phyloP scores from a whole-genome alignment of 169 alveolate species.

The Cryptosporidium xiaoi region DNA sequence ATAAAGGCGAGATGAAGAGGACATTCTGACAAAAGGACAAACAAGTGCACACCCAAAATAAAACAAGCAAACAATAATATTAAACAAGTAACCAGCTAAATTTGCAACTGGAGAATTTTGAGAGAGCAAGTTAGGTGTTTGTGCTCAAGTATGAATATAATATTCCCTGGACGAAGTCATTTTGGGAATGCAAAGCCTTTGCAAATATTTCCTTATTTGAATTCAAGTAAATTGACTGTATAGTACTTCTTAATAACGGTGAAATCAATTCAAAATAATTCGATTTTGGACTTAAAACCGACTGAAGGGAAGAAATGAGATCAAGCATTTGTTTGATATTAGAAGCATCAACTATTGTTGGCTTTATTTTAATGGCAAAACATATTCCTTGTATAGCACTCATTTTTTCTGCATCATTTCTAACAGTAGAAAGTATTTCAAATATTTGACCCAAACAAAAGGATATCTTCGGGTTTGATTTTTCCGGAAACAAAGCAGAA shows the following conservation, averaged over 20 bases:
- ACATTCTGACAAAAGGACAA: no score
- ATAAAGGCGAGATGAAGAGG: no score
- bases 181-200: slow-evolving; percentile 26
- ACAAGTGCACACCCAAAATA: no score
- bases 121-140: neutral
- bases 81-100: no score
- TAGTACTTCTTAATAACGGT: slow-evolving; percentile 12
- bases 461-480: slow-evolving; percentile 14
- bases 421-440: slow-evolving; percentile 71
- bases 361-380: slow-evolving; percentile 25
- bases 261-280: slow-evolving; percentile 13
- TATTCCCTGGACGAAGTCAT: slow-evolving; percentile 24
- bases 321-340: slow-evolving; percentile 12
- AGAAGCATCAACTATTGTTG: slow-evolving; percentile 1
- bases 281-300: slow-evolving; percentile 30
- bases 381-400: slow-evolving; percentile 76
- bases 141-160: slow-evolving; percentile 19
- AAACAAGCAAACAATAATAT: no score
- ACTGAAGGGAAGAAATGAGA: slow-evolving; percentile 32
- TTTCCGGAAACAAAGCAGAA: slow-evolving; percentile 37
- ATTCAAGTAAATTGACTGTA: slow-evolving; percentile 29
- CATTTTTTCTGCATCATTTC: slow-evolving; percentile 77
- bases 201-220: slow-evolving; percentile 22
- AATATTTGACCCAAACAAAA: slow-evolving; percentile 75
- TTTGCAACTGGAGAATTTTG: no score